Base-by-base conservation (phyloP, 1,284 basidiomycete genomes). In the Trichosporon asahii region DNA sequence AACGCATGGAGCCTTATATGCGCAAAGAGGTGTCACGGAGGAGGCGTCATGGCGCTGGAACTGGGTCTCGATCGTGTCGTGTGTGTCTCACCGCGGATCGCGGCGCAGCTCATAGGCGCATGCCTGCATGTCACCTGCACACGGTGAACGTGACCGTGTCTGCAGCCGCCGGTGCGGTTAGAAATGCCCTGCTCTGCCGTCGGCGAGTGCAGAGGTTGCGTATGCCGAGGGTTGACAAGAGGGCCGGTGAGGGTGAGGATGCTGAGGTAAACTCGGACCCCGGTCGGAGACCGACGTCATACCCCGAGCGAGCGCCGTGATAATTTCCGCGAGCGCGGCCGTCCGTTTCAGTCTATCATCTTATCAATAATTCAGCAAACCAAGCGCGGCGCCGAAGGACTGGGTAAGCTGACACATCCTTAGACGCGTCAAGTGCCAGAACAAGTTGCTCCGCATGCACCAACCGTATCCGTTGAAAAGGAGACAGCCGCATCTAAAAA, bases 221-320 rank as follows among this genome's bases (percentile, higher is more conserved):
- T 53, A 53, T 5, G 49, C 49, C 49, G 49, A 18, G n/a, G 49
- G 49, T 53, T n/a, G 21, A 9, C 15, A n/a, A n/a, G n/a, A n/a
- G n/a, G n/a, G 49, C 49, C 21, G 21, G 15, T 14, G 5, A 12
- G 55, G 55, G 25, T 31, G 18, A 61, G 11, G 27, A 4, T 29
- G 57, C 57, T 61, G 57, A 31, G 57, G 29, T 61, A 61, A 61
- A 31, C 29, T 61, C 57, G 57, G 57, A 61, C 31, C 27, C 18
- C 57, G 57, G 11, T 12, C 27, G 18, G 27, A 31, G 57, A 12
- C 27, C 57, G 57, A 61, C 57, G 57, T 61, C 57, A 61, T 61
- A 21, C 14, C 18, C 9, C 46, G 46, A 14, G 5, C 46, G n/a
- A n/a, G n/a, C 31, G 18, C n/a, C 3, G 18, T 14, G 5, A n/a